Base-by-base conservation (phyloP, 495 filamentous ascomycete species). In the Immersiella caudata region DNA sequence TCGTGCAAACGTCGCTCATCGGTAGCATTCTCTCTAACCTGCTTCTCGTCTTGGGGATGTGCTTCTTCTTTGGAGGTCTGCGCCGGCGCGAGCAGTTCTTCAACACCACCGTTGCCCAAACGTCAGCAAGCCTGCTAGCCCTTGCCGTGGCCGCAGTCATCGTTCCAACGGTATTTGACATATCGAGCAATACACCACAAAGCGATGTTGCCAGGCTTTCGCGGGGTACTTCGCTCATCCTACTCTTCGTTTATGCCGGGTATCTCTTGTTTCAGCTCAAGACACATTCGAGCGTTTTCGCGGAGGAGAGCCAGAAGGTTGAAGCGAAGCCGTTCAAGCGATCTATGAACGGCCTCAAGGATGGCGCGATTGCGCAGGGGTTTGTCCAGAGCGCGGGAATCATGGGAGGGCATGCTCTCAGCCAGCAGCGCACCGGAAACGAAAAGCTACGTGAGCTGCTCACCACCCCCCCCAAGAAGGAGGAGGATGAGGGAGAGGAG, bases 61-160 rank as follows among this genome's bases (percentile, higher is more conserved):
- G 89, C 74, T 97, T 97, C 83, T 93, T 96, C 79, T 90, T 90
- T 60, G 93, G 94, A 33, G 94, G 94, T 29, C 75, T 95, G 57
- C 87, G 90, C 58, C 88, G 94, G 22, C 68, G 85, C 33, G 90
- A 97, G 73, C 94, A 97, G 70, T 88, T 87, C 75, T 97, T 97
- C 85, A 97, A 97, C 79, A 87, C 91, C 1, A 91, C 90, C 2
- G 93, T 97, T n/a, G 94, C 94, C 1, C 93, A 96, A 75, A 97
- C 94, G 0, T 93, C 94, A 1, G 88, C 93, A 27, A 91, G 88
- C 79, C 77, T 97, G 16, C 83, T 97, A 1, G 88, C 93, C 2
- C 80, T 97, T 21, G 89, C 91, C 18, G 90, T 96, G 14, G 89
- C 85, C 62, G 88, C 85, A 76, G 80, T 97, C 66, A 93, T 97